These are phyloP conservation scores for Gynochthodes officinalis DNA, from an alignment of 257 asterid genomes.

Conservation along the genomic window DNA sequence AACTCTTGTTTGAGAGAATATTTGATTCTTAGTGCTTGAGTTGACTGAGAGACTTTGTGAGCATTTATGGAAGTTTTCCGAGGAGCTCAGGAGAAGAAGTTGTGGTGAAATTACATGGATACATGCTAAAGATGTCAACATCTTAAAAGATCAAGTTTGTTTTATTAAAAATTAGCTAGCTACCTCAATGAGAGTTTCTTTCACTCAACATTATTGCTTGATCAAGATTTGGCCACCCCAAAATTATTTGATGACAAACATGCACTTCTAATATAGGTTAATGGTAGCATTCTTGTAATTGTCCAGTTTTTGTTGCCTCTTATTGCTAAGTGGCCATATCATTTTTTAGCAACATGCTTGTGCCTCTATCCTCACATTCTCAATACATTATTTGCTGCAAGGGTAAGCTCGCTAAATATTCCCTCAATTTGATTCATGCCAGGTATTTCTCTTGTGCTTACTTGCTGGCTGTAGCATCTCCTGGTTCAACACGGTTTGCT, in stretches of 20 bases:
- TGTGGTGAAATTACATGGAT: not conserved
- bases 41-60: not conserved
- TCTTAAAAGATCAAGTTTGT: not conserved
- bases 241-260: not conserved
- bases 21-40: not conserved
- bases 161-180: not conserved
- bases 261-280: not conserved
- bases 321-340: not conserved
- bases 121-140: not conserved
- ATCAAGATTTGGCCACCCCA: not conserved
- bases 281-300: not conserved
- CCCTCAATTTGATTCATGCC: constrained; percentile 6
- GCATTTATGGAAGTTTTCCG: not conserved
- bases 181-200: not conserved
- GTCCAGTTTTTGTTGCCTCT: not conserved
- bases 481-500: constrained; percentile 72
- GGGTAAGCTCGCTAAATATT: not conserved
- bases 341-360: not conserved
- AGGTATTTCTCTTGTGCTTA: constrained; percentile 52
- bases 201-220: not conserved
- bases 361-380: not conserved
- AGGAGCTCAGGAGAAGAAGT: not conserved
- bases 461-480: constrained; percentile 62
- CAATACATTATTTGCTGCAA: not conserved
- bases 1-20: not conserved